A percentile compares a stretch with the other conserved stretches of the same genome.
These are phyloP conservation scores for Kalaharituber pfeilii DNA, from an alignment of 2,329 filamentous ascomycete genomes.

Conservation along the genomic window DNA sequence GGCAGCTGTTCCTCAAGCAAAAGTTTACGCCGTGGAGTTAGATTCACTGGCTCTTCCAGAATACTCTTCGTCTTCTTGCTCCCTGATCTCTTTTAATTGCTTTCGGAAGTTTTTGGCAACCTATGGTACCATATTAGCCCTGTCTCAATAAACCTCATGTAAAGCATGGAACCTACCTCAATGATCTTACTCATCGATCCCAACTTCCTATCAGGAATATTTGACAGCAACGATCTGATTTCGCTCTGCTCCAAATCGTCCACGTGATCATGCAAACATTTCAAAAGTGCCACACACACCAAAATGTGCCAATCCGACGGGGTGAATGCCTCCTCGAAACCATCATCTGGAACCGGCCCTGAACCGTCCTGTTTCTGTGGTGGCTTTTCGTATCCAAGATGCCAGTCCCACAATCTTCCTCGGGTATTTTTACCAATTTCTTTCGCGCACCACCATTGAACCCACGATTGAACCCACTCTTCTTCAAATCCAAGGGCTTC, in stretches of 20 bases:
- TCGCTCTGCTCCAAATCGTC: constrained; percentile 18
- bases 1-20: not conserved
- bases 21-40: not conserved
- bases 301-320: constrained; percentile 18
- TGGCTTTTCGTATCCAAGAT: constrained; percentile 15
- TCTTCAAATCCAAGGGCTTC: constrained; percentile 17
- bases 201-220: constrained; percentile 9
- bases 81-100: constrained; percentile 11
- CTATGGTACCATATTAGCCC: constrained; percentile 6
- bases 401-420: constrained; percentile 17
- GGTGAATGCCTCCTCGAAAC: constrained; percentile 13
- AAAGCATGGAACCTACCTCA: constrained; percentile 8
- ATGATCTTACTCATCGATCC: constrained; percentile 15
- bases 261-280: constrained; percentile 13
- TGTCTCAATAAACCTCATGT: not conserved
- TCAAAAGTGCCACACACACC: constrained; percentile 16
- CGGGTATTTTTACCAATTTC: constrained; percentile 15
- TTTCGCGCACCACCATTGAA: constrained; percentile 18
- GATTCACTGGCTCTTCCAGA: constrained; percentile 1
- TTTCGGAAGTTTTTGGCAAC: constrained; percentile 12
- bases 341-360: constrained; percentile 11
- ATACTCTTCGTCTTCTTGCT: constrained; percentile 15
- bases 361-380: constrained; percentile 5
- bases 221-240: constrained; percentile 15
- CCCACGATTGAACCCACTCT: constrained; percentile 17